Percentiles rank a stretch among this genome's conserved stretches.
Conservation (phyloP, 1,139 yeast species). For the Pichia norvegensis region DNA sequence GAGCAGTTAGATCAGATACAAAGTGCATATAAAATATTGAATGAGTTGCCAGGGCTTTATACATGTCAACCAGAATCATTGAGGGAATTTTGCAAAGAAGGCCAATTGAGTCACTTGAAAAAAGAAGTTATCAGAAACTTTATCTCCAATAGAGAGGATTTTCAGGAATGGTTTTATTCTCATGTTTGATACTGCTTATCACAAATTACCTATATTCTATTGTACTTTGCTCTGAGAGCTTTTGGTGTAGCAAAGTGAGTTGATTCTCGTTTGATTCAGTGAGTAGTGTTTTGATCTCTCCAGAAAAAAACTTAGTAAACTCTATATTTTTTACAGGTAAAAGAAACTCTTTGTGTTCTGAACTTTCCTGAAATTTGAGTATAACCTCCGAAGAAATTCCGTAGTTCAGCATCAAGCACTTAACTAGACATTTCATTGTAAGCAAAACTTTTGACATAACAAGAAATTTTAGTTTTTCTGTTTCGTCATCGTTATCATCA, state of each 20-base stretch:
- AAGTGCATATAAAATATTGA: constrained; percentile 63
- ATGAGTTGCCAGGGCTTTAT: constrained; percentile 78
- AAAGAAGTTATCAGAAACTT: constrained; percentile 36
- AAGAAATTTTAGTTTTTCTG: constrained; percentile 16
- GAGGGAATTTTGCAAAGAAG: constrained; percentile 75
- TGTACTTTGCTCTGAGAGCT: constrained; percentile 3
- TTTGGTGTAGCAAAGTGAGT: constrained; percentile 8
- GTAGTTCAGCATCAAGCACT: constrained; percentile 24
- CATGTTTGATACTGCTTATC: constrained; percentile 13
- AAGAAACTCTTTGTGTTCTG: constrained; percentile 9
- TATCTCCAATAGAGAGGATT: constrained; percentile 18
- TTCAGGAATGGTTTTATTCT: constrained; percentile 18
- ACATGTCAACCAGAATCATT: constrained; percentile 73
- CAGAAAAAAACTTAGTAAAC: constrained; percentile 2
- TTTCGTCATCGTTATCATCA: constrained; percentile 18
- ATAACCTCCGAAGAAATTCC: constrained; percentile 25
- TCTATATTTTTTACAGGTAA: background rate
- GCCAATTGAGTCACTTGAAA: constrained; percentile 64
- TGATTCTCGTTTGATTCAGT: constrained; percentile 1
- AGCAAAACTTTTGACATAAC: constrained; percentile 23
- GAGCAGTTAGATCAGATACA: constrained; percentile 34
- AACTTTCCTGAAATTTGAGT: constrained; percentile 15
- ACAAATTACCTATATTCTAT: background rate
- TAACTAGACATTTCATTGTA: constrained; percentile 23
- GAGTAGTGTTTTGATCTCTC: constrained; percentile 9